Conservation (phyloP, 2,329 filamentous ascomycete genomes). For the Huntiella decipiens region DNA sequence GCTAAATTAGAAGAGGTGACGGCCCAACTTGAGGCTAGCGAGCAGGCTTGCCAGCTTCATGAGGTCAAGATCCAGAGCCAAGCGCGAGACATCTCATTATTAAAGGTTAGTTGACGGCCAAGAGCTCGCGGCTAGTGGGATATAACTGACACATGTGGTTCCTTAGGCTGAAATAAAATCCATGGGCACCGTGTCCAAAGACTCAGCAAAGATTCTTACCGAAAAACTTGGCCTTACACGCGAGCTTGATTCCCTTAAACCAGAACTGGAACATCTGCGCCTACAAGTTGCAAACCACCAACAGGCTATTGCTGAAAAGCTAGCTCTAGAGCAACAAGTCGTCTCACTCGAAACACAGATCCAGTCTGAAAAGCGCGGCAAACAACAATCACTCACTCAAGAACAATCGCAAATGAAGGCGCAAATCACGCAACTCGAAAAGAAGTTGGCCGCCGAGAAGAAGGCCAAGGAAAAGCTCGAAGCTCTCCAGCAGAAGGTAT, state of each 20-base stretch:
- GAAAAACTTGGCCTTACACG: constrained; percentile 35
- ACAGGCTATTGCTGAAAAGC: constrained; percentile 55
- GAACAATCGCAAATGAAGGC: constrained; percentile 24
- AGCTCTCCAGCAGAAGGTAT: constrained; percentile 15
- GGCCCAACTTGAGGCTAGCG: constrained; percentile 24
- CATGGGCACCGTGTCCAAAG: constrained; percentile 45
- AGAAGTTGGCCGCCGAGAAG: constrained; percentile 22
- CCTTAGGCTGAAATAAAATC: constrained; percentile 52
- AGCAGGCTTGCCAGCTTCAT: constrained; percentile 25
- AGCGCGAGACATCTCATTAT: constrained; percentile 26
- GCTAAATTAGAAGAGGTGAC: constrained; percentile 23
- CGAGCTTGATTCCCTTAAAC: constrained; percentile 33
- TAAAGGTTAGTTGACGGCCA: constrained; percentile 22
- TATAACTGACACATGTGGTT: not conserved
- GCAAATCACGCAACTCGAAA: constrained; percentile 20
- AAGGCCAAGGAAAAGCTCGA: constrained; percentile 27
- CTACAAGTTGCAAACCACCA: constrained; percentile 42
- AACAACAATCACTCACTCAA: constrained; percentile 17
- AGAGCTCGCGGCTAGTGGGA: too few species aligned
- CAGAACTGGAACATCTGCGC: constrained; percentile 36
- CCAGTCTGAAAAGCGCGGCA: constrained; percentile 47
- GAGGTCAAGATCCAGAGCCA: constrained; percentile 30
- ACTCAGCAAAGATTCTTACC: constrained; percentile 49
- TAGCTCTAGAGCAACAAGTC: constrained; percentile 60
- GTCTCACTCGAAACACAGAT: constrained; percentile 62